Base-by-base conservation (phyloP, 2,329 filamentous ascomycete genomes). In the Juglanconis sp. region DNA sequence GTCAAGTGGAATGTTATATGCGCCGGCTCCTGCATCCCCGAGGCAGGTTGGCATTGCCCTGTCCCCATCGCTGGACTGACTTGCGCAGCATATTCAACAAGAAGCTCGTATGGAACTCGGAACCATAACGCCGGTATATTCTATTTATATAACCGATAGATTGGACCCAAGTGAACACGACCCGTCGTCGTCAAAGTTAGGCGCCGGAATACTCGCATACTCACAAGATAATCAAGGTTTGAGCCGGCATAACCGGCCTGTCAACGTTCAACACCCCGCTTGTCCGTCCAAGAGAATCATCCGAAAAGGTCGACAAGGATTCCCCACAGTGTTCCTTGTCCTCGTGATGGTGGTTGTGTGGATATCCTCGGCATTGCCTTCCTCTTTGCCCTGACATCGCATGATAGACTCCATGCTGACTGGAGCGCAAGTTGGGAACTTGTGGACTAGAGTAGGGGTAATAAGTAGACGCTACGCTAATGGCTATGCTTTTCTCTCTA, bases 321-420 rank as follows among this genome's bases (percentile, higher is more conserved):
- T 52, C 57, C 40, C 57, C 57, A 38, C 38, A 53, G 32, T 44
- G 13, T 36, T n/a, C 13, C 32, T 15, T 15, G 10, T 15, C 8
- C 4, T 35, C 49, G 15, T 34, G 5, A 30, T 36, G 31, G 5
- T 35, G 24, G 13, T 7, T 34, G 54, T 34, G 54, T 57, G 32
- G 24, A 56, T 56, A 56, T 49, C 54, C 46, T 56, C 54, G 54
- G 54, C 54, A 56, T 56, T 49, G 40, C n/a, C 44, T 47, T 47
- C 24, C 42, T 32, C 17, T 9, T 36, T 32, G 17, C 17, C 15
- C 32, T 52, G 35, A 24, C 34, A 30, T n/a, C 15, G 13, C 30
- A 13, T 31, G 7, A 11, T 46, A 44, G 47, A 46, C 46, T 50
- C 48, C 30, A n/a, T 15, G 34, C 15, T 53, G 35, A 55, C 55